Conservation (phyloP, 331 rosid genomes). For the Erythrophleum ivorense region DNA sequence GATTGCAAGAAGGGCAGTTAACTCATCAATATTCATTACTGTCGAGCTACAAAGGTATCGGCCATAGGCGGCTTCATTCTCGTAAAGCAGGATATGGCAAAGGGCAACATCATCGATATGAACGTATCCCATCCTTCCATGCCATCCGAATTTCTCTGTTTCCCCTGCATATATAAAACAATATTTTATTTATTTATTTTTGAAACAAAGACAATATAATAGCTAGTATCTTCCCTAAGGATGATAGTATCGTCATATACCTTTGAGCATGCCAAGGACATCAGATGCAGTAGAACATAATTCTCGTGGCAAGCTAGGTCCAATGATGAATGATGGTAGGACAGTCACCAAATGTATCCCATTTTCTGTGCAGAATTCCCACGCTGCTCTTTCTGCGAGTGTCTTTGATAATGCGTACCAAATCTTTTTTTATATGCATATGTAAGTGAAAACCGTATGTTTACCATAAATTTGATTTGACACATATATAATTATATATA, state of each 20-base stretch:
- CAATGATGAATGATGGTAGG: constrained; percentile 69
- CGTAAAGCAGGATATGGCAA: constrained; percentile 68
- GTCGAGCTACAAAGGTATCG: constrained; percentile 74
- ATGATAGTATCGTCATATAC: constrained; percentile 29
- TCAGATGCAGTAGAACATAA: constrained; percentile 86
- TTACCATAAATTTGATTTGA: background rate
- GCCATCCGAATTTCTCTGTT: constrained; percentile 60
- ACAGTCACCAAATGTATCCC: constrained; percentile 70
- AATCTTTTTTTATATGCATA: constrained; percentile 41
- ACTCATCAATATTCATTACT: constrained; percentile 54
- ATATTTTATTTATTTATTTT: no score
- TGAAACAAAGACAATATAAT: no score
- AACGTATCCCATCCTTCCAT: constrained; percentile 91
- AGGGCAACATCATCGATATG: constrained; percentile 85
- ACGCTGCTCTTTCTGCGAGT: constrained; percentile 81
- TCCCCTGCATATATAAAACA: constrained; percentile 53
- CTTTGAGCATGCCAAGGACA: constrained; percentile 74
- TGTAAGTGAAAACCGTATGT: background rate
- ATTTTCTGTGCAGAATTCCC: constrained; percentile 79
- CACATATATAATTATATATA: no score
- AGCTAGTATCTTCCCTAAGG: background rate
- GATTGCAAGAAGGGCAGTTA: constrained; percentile 51
- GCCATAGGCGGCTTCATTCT: constrained; percentile 58
- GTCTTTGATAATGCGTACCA: constrained; percentile 84
- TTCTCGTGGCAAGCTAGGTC: constrained; percentile 72